Evolutionary conservation across 2,329 filamentous ascomycete species (phyloP), one percentile per base, ranked within the genome.

Genomic region (Sclerotiophoma versabilis): DNA sequence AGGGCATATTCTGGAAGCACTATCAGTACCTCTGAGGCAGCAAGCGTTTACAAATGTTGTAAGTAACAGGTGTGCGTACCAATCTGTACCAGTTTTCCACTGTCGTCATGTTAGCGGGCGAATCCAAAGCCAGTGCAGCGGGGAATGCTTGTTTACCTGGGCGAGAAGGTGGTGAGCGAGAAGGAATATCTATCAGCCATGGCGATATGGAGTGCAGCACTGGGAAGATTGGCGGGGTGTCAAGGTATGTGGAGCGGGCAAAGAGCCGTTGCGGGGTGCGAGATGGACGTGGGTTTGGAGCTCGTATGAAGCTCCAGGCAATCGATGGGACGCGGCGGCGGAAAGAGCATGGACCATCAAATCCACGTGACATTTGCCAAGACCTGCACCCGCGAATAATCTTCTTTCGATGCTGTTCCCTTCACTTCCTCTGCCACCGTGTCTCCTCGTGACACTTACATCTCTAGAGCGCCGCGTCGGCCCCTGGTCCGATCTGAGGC

Each of bases 171-270:
- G 63, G 95, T 99, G 76, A 99, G 86, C 57, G 95, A 99, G 87
- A 99, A 99, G 50, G 93, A 97, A 81, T 99, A 99, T 83, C 95
- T 86, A 80, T 99, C 95, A 74, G 95, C 93, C 93, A 99, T 99
- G 75, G 66, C 63, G 66, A 60, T 33, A 33, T 57, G 36, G 41
- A 44, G 43, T 47, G 30, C 41, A 30, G 44, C 12, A 32, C 26
- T 51, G 41, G 32, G 14, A 34, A 12, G 36, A 38, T 53, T 44
- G 30, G 44, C 15, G 36, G 11, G 42, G 41, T 37, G 15, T 20
- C 11, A 38, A 22, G 44, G 23, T 41, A 17, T 22, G 17, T 5
- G 12, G 51, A 22, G 34, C 38, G 38, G 47, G 44, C 45, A 42
- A 26, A 36, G 20, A 41, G 34, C 39, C 41, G 33, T 45, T 45